Base-by-base conservation (phyloP, 257 asterid genomes). In the Ophiorrhiza pumila region DNA sequence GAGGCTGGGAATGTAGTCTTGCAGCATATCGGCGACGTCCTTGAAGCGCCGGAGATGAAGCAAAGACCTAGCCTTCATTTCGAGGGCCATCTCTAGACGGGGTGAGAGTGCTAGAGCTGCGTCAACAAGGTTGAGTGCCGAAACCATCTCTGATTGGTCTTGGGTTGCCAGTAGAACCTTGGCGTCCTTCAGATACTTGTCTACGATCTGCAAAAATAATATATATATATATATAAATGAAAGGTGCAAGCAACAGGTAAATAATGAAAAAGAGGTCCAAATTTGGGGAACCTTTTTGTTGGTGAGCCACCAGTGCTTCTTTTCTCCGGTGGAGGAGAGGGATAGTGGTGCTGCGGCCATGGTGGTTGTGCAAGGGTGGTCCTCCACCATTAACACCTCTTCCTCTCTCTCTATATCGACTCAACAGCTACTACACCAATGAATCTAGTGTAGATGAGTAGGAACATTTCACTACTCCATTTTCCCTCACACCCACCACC, bases 281-380 rank as follows among this genome's bases (percentile, higher is more conserved):
- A 35, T 29, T 34, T 22, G 6, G 5, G 23, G 6, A 31, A 95
- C 99, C 98, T 83, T 92, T 67, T 72, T 86, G 72, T 90, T 92
- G 73, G 87, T 89, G 70, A 90, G 87, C 99, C 99, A 95, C 99
- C 99, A 95, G 83, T 87, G 97, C 69, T 85, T 92, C 87, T 74
- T 88, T 74, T 93, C 92, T 37, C 80, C 76, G 73, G 71, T 43
- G 75, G 74, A 53, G 25, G 73, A 56, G 71, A 70, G 77, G 45
- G 84, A 76, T 39, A 89, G 85, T 67, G 94, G 76, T 27, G 74
- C 85, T 52, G 71, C 86, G 49, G 99, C 87, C 98, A 92, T 90
- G 66, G 78, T 76, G 42, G 83, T 80, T 70, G 81, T 57, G 80
- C 84, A 69, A 34, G 42, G 80, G 68, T 66, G 61, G 75, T 58